A percentile compares a stretch with the other conserved stretches of the same genome.
phyloP scores from a whole-genome alignment of 768 basidiomycete genomes.

The Leccinum sublutescens region DNA sequence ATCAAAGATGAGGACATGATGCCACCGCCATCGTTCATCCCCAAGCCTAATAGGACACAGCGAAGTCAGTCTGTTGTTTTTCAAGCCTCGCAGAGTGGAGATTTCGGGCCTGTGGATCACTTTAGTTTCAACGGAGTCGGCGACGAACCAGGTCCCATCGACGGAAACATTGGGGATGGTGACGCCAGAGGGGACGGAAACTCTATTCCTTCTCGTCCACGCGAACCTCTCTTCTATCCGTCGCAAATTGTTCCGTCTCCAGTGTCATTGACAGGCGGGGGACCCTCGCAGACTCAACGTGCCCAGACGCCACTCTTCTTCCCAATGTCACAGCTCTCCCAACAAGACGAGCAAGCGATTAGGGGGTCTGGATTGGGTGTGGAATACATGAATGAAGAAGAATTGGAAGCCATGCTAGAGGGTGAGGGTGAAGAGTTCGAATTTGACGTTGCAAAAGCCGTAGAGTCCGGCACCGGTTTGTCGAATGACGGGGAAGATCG shows the following conservation, averaged over 20 bases:
- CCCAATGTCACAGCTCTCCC: slow-evolving; percentile 62
- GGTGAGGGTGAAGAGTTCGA: slow-evolving; percentile 35
- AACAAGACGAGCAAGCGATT: slow-evolving; percentile 50
- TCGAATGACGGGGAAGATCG: slow-evolving; percentile 9
- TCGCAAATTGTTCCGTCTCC: slow-evolving; percentile 20
- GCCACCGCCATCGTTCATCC: slow-evolving; percentile 37
- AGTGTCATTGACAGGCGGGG: slow-evolving; percentile 1
- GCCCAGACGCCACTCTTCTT: slow-evolving; percentile 36
- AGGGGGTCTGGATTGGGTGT: slow-evolving; percentile 63
- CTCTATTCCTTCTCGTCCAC: slow-evolving; percentile 1
- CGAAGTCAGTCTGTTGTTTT: slow-evolving; percentile 11
- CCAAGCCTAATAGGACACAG: slow-evolving; percentile 15
- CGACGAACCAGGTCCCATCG: slow-evolving; percentile 1
- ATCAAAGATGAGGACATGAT: slow-evolving; percentile 33
- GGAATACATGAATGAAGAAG: slow-evolving; percentile 62
- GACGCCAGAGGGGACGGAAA: slow-evolving; percentile 5
- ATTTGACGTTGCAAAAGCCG: slow-evolving; percentile 17
- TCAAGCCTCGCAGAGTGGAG: slow-evolving; percentile 15
- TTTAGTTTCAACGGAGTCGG: slow-evolving; percentile 1
- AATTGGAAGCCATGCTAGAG: slow-evolving; percentile 48
- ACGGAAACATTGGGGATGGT: background rate
- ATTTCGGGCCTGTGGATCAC: slow-evolving; percentile 16
- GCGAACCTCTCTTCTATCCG: slow-evolving; percentile 26
- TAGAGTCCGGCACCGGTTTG: background rate
- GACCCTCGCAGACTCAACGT: slow-evolving; percentile 7